Evolutionary conservation across 768 basidiomycete species (phyloP).

Genomic region (Tulasnella sp.): DNA sequence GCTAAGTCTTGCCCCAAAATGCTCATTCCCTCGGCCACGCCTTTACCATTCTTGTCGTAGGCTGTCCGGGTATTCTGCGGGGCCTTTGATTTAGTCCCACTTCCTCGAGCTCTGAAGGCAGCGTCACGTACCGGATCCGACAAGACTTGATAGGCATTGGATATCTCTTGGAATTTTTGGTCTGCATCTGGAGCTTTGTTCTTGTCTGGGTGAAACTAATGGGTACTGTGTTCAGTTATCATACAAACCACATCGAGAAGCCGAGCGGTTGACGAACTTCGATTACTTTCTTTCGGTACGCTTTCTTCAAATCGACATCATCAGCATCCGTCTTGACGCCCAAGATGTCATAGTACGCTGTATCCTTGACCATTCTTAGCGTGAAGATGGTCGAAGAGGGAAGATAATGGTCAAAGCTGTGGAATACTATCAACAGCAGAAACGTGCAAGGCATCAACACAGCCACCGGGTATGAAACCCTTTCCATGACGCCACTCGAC

Average conservation of each 20-base stretch:
- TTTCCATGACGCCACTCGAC: background rate
- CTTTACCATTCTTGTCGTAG: slow-evolving; percentile 94
- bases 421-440: background rate
- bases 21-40: slow-evolving; percentile 80
- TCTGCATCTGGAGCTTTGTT: slow-evolving; percentile 90
- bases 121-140: slow-evolving; percentile 64
- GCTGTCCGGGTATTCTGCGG: slow-evolving; percentile 73
- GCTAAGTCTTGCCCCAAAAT: slow-evolving; percentile 84
- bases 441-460: background rate
- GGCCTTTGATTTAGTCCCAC: background rate
- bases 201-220: slow-evolving; percentile 91
- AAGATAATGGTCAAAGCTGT: background rate
- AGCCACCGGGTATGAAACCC: background rate
- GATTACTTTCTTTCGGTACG: slow-evolving; percentile 91
- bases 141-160: slow-evolving; percentile 95
- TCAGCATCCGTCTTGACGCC: slow-evolving; percentile 67
- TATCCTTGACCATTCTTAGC: slow-evolving; percentile 46
- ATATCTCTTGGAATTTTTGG: slow-evolving; percentile 95
- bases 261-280: slow-evolving; percentile 51
- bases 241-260: background rate
- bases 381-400: background rate
- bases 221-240: slow-evolving; percentile 20
- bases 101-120: background rate
- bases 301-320: slow-evolving; percentile 86
- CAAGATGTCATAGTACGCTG: slow-evolving; percentile 82